Percentiles rank a stretch among this genome's conserved stretches.
These are phyloP conservation scores for Phaeosphaeriaceae sp. DNA, from an alignment of 2,329 filamentous ascomycete genomes.

Conservation along the genomic window DNA sequence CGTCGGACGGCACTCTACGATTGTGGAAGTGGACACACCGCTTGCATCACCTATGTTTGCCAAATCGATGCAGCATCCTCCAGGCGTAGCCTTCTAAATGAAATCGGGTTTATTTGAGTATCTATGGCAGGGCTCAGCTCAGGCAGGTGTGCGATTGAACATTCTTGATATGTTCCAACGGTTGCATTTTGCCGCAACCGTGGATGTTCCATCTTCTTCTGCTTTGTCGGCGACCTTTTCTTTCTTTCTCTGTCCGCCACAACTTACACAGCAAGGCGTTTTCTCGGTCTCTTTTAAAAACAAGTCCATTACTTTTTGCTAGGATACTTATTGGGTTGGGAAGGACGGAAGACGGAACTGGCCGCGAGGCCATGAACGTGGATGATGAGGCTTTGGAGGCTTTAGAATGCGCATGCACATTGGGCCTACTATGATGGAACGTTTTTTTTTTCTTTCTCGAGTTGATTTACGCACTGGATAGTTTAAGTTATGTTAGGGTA, in stretches of 20 bases:
- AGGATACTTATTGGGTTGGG: neutral
- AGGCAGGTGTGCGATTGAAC: too few relatives aligned
- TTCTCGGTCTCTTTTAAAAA: neutral
- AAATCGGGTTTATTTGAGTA: neutral
- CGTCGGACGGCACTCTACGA: constrained; percentile 33
- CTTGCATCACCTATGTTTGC: constrained; percentile 29
- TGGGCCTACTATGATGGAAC: constrained; percentile 9
- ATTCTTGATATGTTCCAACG: too few relatives aligned
- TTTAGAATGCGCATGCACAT: too few relatives aligned
- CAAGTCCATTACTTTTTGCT: neutral
- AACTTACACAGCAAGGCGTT: neutral
- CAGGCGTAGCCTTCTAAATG: constrained; percentile 28
- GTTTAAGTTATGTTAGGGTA: neutral
- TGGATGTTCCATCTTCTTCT: neutral
- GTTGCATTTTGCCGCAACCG: too few relatives aligned
- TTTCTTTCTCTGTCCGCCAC: neutral
- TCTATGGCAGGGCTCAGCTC: neutral
- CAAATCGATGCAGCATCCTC: constrained; percentile 15
- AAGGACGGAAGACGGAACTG: neutral
- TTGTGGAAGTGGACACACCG: constrained; percentile 37
- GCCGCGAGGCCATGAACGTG: neutral
- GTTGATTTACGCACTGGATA: constrained; percentile 8
- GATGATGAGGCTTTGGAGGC: too few relatives aligned
- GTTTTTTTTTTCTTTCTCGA: constrained; percentile 9
- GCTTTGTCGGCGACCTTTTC: neutral